Conservation (phyloP, 2,329 filamentous ascomycete genomes). For the Aquanectria penicillioides region DNA sequence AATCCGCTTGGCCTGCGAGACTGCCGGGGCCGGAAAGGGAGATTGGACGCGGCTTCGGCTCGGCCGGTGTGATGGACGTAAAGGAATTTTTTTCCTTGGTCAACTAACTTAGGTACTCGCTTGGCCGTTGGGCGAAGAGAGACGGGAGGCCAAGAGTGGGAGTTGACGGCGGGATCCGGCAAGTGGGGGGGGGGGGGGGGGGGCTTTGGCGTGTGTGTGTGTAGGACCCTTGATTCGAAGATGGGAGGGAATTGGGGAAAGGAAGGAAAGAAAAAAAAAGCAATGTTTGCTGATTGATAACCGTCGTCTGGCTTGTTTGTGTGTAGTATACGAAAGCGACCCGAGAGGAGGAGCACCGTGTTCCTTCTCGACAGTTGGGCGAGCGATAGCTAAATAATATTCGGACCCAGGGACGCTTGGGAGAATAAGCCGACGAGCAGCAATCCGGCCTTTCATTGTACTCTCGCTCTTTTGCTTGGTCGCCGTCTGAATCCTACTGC, state of each 20-base stretch:
- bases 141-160: not conserved
- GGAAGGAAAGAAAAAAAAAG: not conserved
- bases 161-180: not conserved
- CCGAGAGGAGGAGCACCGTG: too few species aligned
- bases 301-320: not conserved
- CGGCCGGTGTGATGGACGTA: constrained; percentile 13
- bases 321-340: too few species aligned
- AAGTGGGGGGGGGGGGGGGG: constrained; percentile 14
- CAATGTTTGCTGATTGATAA: constrained; percentile 31
- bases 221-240: constrained; percentile 15
- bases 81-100: not conserved
- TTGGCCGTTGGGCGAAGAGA: not conserved
- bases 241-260: not conserved
- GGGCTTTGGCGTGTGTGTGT: too few species aligned
- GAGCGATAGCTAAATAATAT: not conserved
- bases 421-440: constrained; percentile 6
- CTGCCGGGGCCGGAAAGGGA: not conserved
- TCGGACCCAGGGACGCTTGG: not conserved
- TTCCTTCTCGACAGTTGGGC: too few species aligned
- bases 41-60: constrained; percentile 3
- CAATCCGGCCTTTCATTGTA: not conserved
- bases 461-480: not conserved
- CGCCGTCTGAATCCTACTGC: not conserved
- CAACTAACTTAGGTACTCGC: not conserved
- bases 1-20: not conserved